Evolutionary conservation across 169 alveolate species (phyloP).

Genomic region (Eimeria praecox): DNA sequence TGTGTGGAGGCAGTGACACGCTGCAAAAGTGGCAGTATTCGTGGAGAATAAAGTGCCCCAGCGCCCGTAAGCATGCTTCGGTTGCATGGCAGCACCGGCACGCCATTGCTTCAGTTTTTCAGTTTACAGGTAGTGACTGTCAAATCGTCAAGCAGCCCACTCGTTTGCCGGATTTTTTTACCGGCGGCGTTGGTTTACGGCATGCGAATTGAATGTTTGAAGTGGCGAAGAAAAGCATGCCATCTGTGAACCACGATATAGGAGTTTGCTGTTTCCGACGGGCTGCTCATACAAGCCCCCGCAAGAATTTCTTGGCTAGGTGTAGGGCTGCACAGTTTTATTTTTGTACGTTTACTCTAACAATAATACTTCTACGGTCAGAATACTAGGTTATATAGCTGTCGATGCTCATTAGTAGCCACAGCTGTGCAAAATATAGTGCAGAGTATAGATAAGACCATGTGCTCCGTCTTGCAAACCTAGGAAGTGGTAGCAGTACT

Average conservation of each 20-base stretch:
- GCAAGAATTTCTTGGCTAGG: not conserved
- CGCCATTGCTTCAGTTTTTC: not conserved
- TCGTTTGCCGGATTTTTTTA: not conserved
- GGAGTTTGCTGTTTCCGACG: not conserved
- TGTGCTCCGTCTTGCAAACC: too few species aligned
- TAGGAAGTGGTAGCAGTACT: too few species aligned
- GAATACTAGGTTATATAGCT: not conserved
- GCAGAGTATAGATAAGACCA: too few species aligned
- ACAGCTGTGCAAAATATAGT: not conserved
- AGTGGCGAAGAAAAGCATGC: not conserved
- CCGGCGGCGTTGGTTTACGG: not conserved
- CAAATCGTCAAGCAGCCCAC: not conserved
- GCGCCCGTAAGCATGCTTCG: not conserved
- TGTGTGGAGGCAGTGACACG: not conserved
- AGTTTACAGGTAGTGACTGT: not conserved
- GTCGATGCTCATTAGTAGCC: not conserved
- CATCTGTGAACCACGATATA: not conserved
- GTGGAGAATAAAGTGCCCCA: not conserved
- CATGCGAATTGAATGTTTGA: not conserved
- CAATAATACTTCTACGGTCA: not conserved
- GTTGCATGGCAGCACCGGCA: not conserved
- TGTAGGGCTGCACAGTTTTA: not conserved
- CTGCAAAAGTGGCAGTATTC: not conserved
- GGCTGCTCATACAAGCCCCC: not conserved
- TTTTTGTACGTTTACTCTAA: too few species aligned